Base-by-base conservation (phyloP, 2,329 filamentous ascomycete species). In the Phyllosticta ampelicida region DNA sequence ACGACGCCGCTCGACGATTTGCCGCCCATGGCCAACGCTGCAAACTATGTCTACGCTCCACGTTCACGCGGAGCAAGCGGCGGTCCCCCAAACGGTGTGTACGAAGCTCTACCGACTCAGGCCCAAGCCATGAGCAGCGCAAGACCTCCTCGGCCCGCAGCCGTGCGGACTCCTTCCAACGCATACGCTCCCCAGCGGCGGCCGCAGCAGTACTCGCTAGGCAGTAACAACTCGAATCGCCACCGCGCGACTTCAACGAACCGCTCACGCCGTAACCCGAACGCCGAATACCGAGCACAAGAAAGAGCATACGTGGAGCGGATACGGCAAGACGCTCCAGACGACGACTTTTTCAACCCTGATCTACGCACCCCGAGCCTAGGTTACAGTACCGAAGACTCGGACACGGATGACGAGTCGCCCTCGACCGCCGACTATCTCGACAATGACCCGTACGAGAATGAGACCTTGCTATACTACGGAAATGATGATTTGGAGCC, bases 301-400 rank as follows among this genome's bases (percentile, higher is more conserved):
- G 92, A 97, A 72, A 89, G 91, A 70, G 92, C 92, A 59, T 99
- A 99, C 70, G 86, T 97, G 30, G 90, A 96, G 72, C 86, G 92
- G 65, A 82, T 97, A 67, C 85, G 90, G 60, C 89, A 95, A 69
- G 89, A 94, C 64, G 82, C 84, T 60, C 67, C 66, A 9, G 73
- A 75, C 50, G 80, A 81, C 61, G 85, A 89, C 63, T 94, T 91
- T 75, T 88, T 90, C 65, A 74, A 75, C 62, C 72, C 77, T 62
- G 85, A 90, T 58, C 78, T 84, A 11, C 86, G 88, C 64, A 83
- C 85, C 1, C 84, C 84, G 49, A 85, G 81, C 62, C 75, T 89
- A 62, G 82, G 80, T 60, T 86, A 87, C 65, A 82, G 75, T 61
- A 80, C 78, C 54, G 57, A 59, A 49, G 90, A 94, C 63, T 90